Base-by-base conservation (phyloP, 805 yeast genomes). In the Metschnikowia bowlesiae region DNA sequence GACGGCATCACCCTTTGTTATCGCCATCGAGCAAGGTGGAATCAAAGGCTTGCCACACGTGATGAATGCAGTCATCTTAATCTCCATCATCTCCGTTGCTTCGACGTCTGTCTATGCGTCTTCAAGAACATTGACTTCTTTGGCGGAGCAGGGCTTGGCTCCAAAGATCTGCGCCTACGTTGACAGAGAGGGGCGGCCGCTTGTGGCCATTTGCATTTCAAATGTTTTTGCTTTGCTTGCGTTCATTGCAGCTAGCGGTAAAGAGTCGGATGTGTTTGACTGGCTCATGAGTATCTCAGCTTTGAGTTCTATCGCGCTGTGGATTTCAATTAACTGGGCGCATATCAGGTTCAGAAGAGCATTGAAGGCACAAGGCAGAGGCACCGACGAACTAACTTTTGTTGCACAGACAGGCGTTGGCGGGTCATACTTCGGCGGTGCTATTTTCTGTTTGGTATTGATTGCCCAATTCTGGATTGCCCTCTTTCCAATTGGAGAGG, bases 221-320 rank as follows among this genome's bases (percentile, higher is more conserved):
- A 67, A 81, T 47, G 57, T 69, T 11, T 70, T 83, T 62, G 88
- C 86, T 36, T 67, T 83, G 53, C 61, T 83, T 18, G 80, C 87
- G 51, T 83, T 80, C 67, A 70, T 87, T 41, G 80, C 85, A 38
- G 88, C 88, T 5, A 79, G 85, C 38, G 67, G 75, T 8, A 68
- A 76, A 51, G 78, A 81, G 63, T 76, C 75, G 46, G 77, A 69
- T 7, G 84, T 85, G 30, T 88, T 87, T 70, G 73, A 74, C 56
- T 87, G 94, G 94, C 67, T 87, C 66, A 72, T 85, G 60, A 86
- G 91, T n/a, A 66, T 87, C 33, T 83, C 89, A 38, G 91, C 91
- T 53, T 71, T 87, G 55, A 82, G 90, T 0, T 82, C 90, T n/a
- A 73, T 87, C 52, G 81, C 85, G 68, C 83, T 88, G 34, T 87